phyloP scores from a whole-genome alignment of 805 yeast genomes.

The Kodamaea kaohsiungensis region DNA sequence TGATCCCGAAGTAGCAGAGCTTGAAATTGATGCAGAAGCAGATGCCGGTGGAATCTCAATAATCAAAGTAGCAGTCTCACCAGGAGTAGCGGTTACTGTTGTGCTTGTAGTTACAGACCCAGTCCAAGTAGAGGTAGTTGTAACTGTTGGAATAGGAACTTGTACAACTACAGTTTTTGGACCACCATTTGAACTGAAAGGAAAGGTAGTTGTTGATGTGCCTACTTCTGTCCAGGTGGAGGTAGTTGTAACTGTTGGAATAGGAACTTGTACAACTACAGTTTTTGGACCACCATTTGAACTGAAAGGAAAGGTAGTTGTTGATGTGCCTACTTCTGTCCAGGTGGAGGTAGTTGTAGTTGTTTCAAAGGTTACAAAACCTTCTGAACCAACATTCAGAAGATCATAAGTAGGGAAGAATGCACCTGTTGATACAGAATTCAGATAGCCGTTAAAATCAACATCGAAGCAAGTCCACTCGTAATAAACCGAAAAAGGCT shows the following conservation, averaged over 20 bases:
- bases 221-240: constrained; percentile 11
- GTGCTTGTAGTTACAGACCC: constrained; percentile 11
- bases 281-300: constrained; percentile 19
- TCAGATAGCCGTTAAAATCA: not conserved
- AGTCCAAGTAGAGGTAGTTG: constrained; percentile 16
- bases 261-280: constrained; percentile 24
- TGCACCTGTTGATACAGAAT: not conserved
- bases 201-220: constrained; percentile 9
- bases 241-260: constrained; percentile 13
- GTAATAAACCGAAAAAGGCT: no score
- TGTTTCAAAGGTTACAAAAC: not conserved
- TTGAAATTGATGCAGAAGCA: not conserved
- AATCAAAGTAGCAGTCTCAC: constrained; percentile 14
- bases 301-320: constrained; percentile 6
- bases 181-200: constrained; percentile 7
- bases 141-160: constrained; percentile 18
- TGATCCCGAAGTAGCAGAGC: not conserved
- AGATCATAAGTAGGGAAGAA: not conserved
- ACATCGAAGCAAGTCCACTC: not conserved
- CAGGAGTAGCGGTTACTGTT: constrained; percentile 11
- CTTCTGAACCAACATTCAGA: not conserved
- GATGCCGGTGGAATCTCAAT: constrained; percentile 12
- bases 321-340: constrained; percentile 10
- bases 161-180: constrained; percentile 25
- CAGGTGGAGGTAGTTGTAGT: constrained; percentile 12